Evolutionary conservation across 257 asterid species (phyloP), one percentile per base, ranked within the genome.

Genomic region (Leonotis leonurus): DNA sequence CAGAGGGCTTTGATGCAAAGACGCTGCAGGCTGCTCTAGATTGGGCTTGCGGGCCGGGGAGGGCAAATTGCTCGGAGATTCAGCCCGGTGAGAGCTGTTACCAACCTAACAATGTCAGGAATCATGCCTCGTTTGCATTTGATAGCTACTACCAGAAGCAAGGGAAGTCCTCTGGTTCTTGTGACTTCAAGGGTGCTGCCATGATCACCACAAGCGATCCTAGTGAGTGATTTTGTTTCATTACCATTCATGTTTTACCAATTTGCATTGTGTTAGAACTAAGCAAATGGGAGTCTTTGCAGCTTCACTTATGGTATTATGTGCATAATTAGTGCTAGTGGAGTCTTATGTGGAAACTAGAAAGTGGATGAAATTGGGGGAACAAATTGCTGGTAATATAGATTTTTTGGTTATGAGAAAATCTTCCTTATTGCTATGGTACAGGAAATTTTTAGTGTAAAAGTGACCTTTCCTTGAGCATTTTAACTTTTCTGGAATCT

Each of bases 21-120:
- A 87, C 89, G 2, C 57, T 93, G 82, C 97, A 93, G 76, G 67
- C 99, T 22, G 97, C 99, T 14, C 78, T 89, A 71, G 97, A 93
- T 55, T 93, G 99, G 99, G 94, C 99, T 18, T 93, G 99, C 68
- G 99, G 99, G 25, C 95, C 95, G 0, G 99, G 99, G 68, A 78
- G 94, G 70, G 92, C 99, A 25, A 93, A 87, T 71, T 93, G 99
- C 71, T 80, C 96, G 2, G 96, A 89, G 65, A 83, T 93, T 75
- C 99, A 93, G 71, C 95, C 97, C 0, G 99, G 99, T 67, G 84
- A 93, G 83, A 85, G 83, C 44, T 93, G 99, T 70, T 93, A 89
- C 56, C 86, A 77, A 85, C 96, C 99, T 14, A 89, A 93, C 71
- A 81, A 81, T 66, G 99, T 89, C 70, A 81, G 60, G 73, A 77